These are phyloP conservation scores for Lecanosticta acicola DNA, from an alignment of 2,329 filamentous ascomycete species.

Conservation along the genomic window DNA sequence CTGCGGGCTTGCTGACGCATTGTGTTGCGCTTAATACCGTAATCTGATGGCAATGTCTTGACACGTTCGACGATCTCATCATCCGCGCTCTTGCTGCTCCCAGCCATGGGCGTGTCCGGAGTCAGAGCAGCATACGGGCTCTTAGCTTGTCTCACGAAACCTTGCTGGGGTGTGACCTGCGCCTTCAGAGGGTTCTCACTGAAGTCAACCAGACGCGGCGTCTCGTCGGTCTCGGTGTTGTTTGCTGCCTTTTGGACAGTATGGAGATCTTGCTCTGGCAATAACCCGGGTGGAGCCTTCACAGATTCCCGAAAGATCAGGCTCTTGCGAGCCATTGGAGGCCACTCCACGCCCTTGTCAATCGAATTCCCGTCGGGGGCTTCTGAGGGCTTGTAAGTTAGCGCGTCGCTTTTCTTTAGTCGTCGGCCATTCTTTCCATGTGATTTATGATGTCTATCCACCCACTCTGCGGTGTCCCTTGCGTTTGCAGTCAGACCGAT, in stretches of 20 bases:
- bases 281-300: not conserved
- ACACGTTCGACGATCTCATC: slow-evolving; percentile 11
- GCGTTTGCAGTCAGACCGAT: slow-evolving; percentile 13
- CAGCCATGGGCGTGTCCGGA: not conserved
- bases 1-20: slow-evolving; percentile 14
- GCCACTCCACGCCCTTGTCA: not conserved
- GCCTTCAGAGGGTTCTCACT: not conserved
- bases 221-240: not conserved
- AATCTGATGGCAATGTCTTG: slow-evolving; percentile 4
- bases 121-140: not conserved
- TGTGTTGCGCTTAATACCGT: slow-evolving; percentile 9
- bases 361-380: not conserved
- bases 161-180: not conserved
- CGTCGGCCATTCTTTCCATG: not conserved
- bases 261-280: not conserved
- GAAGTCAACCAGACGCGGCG: not conserved
- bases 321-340: not conserved
- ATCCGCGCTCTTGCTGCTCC: not conserved
- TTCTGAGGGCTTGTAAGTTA: not conserved
- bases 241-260: not conserved
- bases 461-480: slow-evolving; percentile 10
- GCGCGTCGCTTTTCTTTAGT: not conserved
- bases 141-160: not conserved
- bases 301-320: not conserved
- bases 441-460: slow-evolving; percentile 1